Evolutionary conservation across 352 stramenopile species (phyloP).

Genomic region (Elongisporangium prolatum): DNA sequence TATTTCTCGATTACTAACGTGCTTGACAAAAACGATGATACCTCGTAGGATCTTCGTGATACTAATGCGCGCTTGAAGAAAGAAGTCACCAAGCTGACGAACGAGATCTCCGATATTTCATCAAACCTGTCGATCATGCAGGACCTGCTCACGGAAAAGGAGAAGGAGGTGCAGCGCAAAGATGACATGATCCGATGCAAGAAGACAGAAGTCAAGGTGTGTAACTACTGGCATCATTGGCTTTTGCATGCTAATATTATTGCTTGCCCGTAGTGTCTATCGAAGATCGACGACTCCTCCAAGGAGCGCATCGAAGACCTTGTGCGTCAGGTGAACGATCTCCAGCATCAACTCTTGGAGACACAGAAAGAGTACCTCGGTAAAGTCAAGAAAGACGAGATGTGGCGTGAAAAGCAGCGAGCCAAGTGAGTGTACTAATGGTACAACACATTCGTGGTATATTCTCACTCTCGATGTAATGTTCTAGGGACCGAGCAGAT

Average conservation of each 20-base stretch:
- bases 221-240: background rate
- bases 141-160: constrained; percentile 53
- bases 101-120: constrained; percentile 42
- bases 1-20: background rate
- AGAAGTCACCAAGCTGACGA: constrained; percentile 47
- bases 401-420: constrained; percentile 61
- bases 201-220: constrained; percentile 70
- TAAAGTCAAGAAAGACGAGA: constrained; percentile 75
- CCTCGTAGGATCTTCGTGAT: constrained; percentile 44
- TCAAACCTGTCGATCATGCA: constrained; percentile 41
- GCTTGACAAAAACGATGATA: background rate
- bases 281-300: constrained; percentile 69
- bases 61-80: constrained; percentile 59
- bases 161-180: constrained; percentile 54
- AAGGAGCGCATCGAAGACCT: constrained; percentile 79
- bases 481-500: constrained; percentile 47
- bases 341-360: constrained; percentile 73
- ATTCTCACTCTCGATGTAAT: background rate
- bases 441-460: background rate
- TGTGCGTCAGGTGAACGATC: constrained; percentile 56
- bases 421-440: constrained; percentile 19
- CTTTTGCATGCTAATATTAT: background rate
- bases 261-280: constrained; percentile 29
- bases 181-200: constrained; percentile 61
- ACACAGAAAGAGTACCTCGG: constrained; percentile 76